Percentiles rank a stretch among this genome's conserved stretches.
These are phyloP conservation scores for Mycena alexandri DNA, from an alignment of 768 basidiomycete species.

Conservation along the genomic window DNA sequence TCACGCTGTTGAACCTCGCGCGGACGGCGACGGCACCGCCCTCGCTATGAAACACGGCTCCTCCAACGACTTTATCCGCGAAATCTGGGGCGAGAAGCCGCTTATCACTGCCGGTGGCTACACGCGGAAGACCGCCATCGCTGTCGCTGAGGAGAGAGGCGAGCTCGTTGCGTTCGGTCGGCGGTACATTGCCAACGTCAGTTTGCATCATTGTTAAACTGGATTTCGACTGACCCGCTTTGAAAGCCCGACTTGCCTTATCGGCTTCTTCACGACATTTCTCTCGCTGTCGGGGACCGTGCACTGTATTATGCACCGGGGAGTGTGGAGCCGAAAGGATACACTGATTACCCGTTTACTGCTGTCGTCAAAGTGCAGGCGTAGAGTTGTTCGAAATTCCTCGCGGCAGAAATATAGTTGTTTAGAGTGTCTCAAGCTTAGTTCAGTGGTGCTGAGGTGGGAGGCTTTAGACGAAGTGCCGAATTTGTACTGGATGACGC, in stretches of 20 bases:
- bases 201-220: slow-evolving; percentile 26
- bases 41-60: slow-evolving; percentile 12
- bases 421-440: no score
- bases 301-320: slow-evolving; percentile 45
- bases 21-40: slow-evolving; percentile 29
- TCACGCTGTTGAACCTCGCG: slow-evolving; percentile 56
- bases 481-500: no score
- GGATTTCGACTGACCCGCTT: not conserved
- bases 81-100: slow-evolving; percentile 50
- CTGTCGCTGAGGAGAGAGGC: slow-evolving; percentile 46
- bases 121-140: slow-evolving; percentile 46
- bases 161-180: slow-evolving; percentile 52
- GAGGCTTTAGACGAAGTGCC: no score
- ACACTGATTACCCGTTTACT: slow-evolving; percentile 48
- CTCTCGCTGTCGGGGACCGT: slow-evolving; percentile 43
- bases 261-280: slow-evolving; percentile 44
- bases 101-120: slow-evolving; percentile 54
- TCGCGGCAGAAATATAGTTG: no score
- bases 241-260: slow-evolving; percentile 50
- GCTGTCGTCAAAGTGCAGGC: slow-evolving; percentile 1
- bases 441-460: no score
- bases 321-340: slow-evolving; percentile 44
- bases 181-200: slow-evolving; percentile 53
- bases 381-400: no score
- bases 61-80: slow-evolving; percentile 52